Evolutionary conservation across 2,329 filamentous ascomycete genomes (phyloP).

Genomic region (Trichoderma asperellum): DNA sequence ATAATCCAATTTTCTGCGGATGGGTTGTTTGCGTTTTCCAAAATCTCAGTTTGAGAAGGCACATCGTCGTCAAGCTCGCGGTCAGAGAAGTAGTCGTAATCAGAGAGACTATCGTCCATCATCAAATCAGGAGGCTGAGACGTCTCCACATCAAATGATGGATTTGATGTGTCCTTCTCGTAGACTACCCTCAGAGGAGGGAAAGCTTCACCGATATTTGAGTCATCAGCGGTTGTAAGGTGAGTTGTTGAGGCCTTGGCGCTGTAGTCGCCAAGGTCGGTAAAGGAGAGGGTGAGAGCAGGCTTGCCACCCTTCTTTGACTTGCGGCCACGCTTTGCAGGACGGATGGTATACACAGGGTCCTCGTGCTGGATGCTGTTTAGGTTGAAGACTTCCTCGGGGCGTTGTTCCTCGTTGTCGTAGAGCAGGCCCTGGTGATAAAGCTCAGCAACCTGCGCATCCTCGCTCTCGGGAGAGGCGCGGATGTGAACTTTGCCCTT

Average conservation of each 20-base stretch:
- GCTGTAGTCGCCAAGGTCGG: constrained; percentile 48
- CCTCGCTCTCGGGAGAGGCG: constrained; percentile 36
- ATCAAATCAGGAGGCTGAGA: constrained; percentile 45
- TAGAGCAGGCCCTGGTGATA: constrained; percentile 52
- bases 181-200: constrained; percentile 48
- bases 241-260: constrained; percentile 40
- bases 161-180: constrained; percentile 42
- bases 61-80: constrained; percentile 41
- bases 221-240: constrained; percentile 35
- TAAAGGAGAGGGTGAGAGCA: constrained; percentile 49
- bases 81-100: constrained; percentile 46
- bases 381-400: constrained; percentile 44
- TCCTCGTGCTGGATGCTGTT: constrained; percentile 46
- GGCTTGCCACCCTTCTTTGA: constrained; percentile 37
- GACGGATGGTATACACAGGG: constrained; percentile 46
- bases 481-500: constrained; percentile 39
- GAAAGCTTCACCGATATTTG: constrained; percentile 32
- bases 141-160: constrained; percentile 43
- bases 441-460: constrained; percentile 46
- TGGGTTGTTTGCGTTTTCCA: constrained; percentile 37
- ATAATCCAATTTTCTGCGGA: constrained; percentile 48
- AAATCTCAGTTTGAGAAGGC: constrained; percentile 40
- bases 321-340: constrained; percentile 42
- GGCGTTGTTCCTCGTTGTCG: constrained; percentile 44
- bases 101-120: constrained; percentile 39